These are phyloP conservation scores for Epicoccum sorghinum DNA, from an alignment of 2,329 filamentous ascomycete species.

Conservation along the genomic window DNA sequence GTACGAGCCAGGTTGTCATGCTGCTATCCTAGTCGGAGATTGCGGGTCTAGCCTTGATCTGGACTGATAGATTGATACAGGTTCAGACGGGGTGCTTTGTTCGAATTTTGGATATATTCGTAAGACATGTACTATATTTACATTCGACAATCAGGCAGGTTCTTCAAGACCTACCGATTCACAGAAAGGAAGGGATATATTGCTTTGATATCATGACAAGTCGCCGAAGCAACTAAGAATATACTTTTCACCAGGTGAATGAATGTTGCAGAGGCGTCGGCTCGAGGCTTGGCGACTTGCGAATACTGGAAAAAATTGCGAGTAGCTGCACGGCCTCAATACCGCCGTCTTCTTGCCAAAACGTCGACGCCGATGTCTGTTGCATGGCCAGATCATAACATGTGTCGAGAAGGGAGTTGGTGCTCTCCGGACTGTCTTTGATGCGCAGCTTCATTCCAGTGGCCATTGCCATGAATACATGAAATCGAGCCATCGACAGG, in stretches of 20 bases:
- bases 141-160: too few relatives aligned
- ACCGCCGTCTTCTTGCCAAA: slow-evolving; percentile 44
- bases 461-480: slow-evolving; percentile 47
- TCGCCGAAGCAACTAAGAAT: background rate
- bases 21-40: too few relatives aligned
- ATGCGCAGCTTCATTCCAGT: slow-evolving; percentile 45
- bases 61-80: too few relatives aligned
- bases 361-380: slow-evolving; percentile 35
- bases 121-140: too few relatives aligned
- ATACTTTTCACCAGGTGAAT: slow-evolving; percentile 38
- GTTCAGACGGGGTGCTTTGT: too few relatives aligned
- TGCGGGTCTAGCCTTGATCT: too few relatives aligned
- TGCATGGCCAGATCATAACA: slow-evolving; percentile 48
- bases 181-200: background rate
- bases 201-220: background rate
- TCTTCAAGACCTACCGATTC: too few relatives aligned
- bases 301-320: slow-evolving; percentile 40
- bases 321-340: slow-evolving; percentile 43
- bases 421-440: slow-evolving; percentile 34
- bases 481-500: slow-evolving; percentile 43
- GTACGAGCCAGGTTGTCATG: too few relatives aligned
- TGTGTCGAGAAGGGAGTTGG: slow-evolving; percentile 42
- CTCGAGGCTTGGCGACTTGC: slow-evolving; percentile 25
- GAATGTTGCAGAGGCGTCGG: slow-evolving; percentile 35
- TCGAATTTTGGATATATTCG: too few relatives aligned